phyloP scores from a whole-genome alignment of 257 asterid genomes.

The Lithospermum erythrorhizon region DNA sequence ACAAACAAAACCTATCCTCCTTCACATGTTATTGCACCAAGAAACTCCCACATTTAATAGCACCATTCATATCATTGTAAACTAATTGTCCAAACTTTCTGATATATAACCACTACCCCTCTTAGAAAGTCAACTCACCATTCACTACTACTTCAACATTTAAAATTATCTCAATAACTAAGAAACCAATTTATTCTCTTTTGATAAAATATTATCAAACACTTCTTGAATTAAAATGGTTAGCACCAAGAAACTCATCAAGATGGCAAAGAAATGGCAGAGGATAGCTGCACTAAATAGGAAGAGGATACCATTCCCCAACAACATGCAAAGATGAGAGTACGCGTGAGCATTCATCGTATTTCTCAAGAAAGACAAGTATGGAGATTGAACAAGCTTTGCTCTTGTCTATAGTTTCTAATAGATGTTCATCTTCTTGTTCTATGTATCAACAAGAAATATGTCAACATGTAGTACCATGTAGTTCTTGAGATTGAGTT shows the following conservation, averaged over 20 bases:
- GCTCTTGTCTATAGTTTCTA: slow-evolving; percentile 2
- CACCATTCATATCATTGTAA: not conserved
- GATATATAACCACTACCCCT: not conserved
- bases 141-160: not conserved
- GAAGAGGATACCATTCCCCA: slow-evolving; percentile 9
- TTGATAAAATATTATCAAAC: not conserved
- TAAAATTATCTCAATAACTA: not conserved
- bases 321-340: not conserved
- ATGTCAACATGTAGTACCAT: not conserved
- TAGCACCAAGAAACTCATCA: slow-evolving; percentile 18
- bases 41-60: not conserved
- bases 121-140: not conserved
- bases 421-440: not conserved
- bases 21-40: not conserved
- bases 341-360: not conserved
- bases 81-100: not conserved
- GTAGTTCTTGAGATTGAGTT: not conserved
- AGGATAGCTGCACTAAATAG: slow-evolving; percentile 14
- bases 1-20: not conserved
- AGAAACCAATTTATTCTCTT: not conserved
- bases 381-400: slow-evolving; percentile 7
- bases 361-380: not conserved
- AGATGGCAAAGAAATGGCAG: slow-evolving; percentile 26
- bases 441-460: not conserved
- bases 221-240: slow-evolving; percentile 9